Evolutionary conservation across 2,329 filamentous ascomycete genomes (phyloP).

Genomic region (Salinomyces thailandicus): DNA sequence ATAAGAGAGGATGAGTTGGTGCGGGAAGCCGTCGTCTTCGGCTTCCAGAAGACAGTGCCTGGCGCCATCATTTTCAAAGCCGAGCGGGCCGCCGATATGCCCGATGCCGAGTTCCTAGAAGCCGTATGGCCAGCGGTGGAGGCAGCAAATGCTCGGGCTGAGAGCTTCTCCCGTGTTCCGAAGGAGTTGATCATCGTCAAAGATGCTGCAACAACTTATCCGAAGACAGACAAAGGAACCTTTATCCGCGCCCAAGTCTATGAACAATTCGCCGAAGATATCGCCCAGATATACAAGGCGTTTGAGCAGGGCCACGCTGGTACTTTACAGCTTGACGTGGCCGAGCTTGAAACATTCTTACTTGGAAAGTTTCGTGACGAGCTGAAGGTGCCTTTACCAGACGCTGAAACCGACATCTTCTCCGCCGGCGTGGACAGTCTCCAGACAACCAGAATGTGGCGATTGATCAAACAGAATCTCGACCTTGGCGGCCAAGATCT

Average conservation of each 20-base stretch:
- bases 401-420: conserved; percentile 40
- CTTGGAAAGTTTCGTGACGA: conserved; percentile 24
- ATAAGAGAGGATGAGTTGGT: conserved; percentile 17
- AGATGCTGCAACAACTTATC: conserved; percentile 35
- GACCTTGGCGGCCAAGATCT: conserved; percentile 16
- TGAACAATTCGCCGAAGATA: conserved; percentile 37
- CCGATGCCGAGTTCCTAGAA: conserved; percentile 26
- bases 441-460: conserved; percentile 42
- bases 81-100: conserved; percentile 10
- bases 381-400: conserved; percentile 15
- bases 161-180: conserved; percentile 44
- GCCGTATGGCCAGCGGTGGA: conserved; percentile 38
- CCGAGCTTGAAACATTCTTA: conserved; percentile 25
- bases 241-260: conserved; percentile 45
- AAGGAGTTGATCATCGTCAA: conserved; percentile 44
- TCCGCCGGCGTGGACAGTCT: conserved; percentile 27
- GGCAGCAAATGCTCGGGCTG: conserved; percentile 28
- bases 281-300: conserved; percentile 36
- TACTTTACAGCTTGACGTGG: conserved; percentile 17
- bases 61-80: conserved; percentile 19
- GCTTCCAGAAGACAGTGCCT: conserved; percentile 21
- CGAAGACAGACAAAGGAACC: conserved; percentile 47
- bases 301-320: conserved; percentile 6
- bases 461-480: conserved; percentile 37
- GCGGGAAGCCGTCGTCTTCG: conserved; percentile 25